Evolutionary conservation across 345 rosid species (phyloP), one percentile per base, ranked within the genome.

Genomic region (Reutealis trisperma): DNA sequence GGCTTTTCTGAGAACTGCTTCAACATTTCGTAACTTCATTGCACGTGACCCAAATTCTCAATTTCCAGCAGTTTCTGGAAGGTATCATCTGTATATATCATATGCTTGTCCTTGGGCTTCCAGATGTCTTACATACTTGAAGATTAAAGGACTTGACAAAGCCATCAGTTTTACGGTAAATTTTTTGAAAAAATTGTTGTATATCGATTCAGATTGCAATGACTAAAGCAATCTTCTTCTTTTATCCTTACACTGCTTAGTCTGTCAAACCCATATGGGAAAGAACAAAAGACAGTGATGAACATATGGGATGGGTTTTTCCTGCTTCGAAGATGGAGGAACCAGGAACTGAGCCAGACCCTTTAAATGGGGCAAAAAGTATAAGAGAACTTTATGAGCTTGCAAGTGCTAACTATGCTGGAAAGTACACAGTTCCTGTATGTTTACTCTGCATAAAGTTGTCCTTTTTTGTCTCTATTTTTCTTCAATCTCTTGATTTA

Each of bases 31-130:
- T 0, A 88, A 90, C 87, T 84, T 87, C 27, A 87, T 91, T 66
- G 93, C 89, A 4, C 80, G 75, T 73, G 89, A 93, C 41, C 84
- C 89, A 0, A 83, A 85, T 41, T 88, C 98, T 18, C 92, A 78
- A 51, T 95, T 95, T 79, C 91, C 90, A 21, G 89, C 94, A 22
- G 98, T 90, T 72, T 80, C 97, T 10, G 93, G 95, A 73, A 89
- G 98, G 84, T 94, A 94, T 84, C 98, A 93, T 92, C 89, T 95
- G 51, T 95, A 95, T 63, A 79, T 95, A 75, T 94, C 97, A 3
- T 92, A 94, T 86, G 98, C 98, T 73, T 94, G 98, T 77, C 98
- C 98, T 13, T 92, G 98, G 98, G 98, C 97, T 60, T 91, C 91
- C 32, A 86, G 98, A 78, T 92, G 97, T 72, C 89, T 94, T 73